Evolutionary conservation across 306 rosid species (phyloP).

Genomic region (Castanea sativa): DNA sequence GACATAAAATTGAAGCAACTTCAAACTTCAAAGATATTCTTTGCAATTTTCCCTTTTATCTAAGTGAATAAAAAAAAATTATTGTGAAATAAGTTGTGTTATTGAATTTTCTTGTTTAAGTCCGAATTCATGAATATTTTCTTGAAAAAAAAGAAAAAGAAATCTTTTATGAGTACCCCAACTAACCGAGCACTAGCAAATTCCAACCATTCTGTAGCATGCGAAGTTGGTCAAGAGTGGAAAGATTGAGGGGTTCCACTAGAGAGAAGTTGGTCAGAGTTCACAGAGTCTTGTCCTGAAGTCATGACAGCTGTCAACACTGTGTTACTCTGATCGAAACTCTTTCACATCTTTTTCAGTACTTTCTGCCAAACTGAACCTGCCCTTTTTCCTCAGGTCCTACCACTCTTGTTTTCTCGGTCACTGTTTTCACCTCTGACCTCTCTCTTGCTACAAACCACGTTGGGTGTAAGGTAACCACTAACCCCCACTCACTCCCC

Average conservation of each 20-base stretch:
- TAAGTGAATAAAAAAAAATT: too few relatives aligned
- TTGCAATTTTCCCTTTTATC: too few relatives aligned
- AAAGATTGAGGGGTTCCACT: neutral
- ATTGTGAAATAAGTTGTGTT: too few relatives aligned
- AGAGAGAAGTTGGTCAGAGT: neutral
- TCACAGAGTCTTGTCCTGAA: conserved; percentile 15
- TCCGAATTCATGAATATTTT: too few relatives aligned
- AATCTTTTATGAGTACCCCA: too few relatives aligned
- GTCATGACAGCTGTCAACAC: conserved; percentile 41
- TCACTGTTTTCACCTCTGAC: conserved; percentile 13
- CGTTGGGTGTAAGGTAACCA: too few relatives aligned
- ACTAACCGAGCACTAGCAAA: neutral
- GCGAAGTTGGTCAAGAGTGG: conserved; percentile 11
- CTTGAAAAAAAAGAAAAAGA: too few relatives aligned
- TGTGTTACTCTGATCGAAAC: conserved; percentile 29
- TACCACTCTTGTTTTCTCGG: conserved; percentile 5
- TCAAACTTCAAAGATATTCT: too few relatives aligned
- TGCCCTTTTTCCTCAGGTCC: neutral
- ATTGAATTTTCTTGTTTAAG: too few relatives aligned
- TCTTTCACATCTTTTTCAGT: conserved; percentile 21
- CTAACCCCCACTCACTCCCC: too few relatives aligned
- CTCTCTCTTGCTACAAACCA: neutral
- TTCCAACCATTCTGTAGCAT: neutral
- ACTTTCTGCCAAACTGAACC: neutral
- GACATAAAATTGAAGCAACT: too few relatives aligned